Evolutionary conservation across 179 eudicot genomes (phyloP).

Genomic region (Patellifolia procumbens): DNA sequence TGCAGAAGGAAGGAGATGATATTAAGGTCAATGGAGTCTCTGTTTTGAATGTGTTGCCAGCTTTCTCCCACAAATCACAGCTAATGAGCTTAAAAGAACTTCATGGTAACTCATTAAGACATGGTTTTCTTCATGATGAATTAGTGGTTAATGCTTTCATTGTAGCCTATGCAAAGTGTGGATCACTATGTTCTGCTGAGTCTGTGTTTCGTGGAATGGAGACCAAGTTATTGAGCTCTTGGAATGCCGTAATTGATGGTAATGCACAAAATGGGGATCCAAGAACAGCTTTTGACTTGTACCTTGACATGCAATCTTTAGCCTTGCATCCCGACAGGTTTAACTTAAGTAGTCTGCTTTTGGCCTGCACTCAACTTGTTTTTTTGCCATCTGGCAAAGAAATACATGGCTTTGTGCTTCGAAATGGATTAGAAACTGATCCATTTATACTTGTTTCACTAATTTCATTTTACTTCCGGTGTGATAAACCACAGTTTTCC

Average conservation of each 20-base stretch:
- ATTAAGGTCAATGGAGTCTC: slow-evolving; percentile 47
- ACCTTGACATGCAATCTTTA: slow-evolving; percentile 43
- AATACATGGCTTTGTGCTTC: slow-evolving; percentile 56
- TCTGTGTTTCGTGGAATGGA: slow-evolving; percentile 36
- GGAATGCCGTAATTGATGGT: slow-evolving; percentile 65
- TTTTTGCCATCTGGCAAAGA: slow-evolving; percentile 41
- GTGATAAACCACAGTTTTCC: slow-evolving; percentile 40
- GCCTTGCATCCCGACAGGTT: slow-evolving; percentile 49
- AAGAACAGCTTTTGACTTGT: slow-evolving; percentile 41
- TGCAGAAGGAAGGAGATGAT: slow-evolving; percentile 35
- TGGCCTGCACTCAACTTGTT: slow-evolving; percentile 45
- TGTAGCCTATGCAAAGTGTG: slow-evolving; percentile 67
- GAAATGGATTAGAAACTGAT: slow-evolving; percentile 50
- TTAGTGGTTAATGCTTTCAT: slow-evolving; percentile 57
- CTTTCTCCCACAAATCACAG: slow-evolving; percentile 38
- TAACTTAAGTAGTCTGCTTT: slow-evolving; percentile 50
- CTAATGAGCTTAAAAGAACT: slow-evolving; percentile 57
- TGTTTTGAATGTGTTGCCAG: slow-evolving; percentile 55
- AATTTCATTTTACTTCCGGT: slow-evolving; percentile 50
- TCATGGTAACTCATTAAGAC: slow-evolving; percentile 54
- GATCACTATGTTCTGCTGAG: slow-evolving; percentile 40
- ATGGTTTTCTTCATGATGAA: slow-evolving; percentile 42
- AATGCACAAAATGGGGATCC: slow-evolving; percentile 61
- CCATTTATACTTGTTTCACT: slow-evolving; percentile 45
- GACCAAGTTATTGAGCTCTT: slow-evolving; percentile 51